These are phyloP conservation scores for Fusarium compactum DNA, from an alignment of 2,329 filamentous ascomycete species.

Conservation along the genomic window DNA sequence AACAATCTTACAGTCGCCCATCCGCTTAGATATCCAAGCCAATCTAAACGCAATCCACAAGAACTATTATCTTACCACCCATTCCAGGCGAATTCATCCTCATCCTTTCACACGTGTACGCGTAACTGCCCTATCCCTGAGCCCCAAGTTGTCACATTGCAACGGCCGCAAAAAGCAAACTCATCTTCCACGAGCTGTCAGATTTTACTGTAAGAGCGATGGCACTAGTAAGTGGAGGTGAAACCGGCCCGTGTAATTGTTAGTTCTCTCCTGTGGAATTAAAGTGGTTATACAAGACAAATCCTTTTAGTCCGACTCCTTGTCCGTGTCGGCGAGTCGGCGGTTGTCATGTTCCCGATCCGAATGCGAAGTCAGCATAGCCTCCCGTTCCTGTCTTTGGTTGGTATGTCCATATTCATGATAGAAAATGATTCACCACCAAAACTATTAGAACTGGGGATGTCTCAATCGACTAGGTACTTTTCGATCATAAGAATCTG, in stretches of 20 bases:
- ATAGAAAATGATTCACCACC: not conserved
- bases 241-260: not conserved
- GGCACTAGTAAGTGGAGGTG: not conserved
- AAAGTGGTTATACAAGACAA: not conserved
- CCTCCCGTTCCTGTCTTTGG: not conserved
- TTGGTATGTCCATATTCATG: not conserved
- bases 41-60: not conserved
- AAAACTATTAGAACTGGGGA: rapidly evolving
- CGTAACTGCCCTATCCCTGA: not conserved
- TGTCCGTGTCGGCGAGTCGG: not conserved
- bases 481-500: not conserved
- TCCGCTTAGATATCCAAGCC: not conserved
- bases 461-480: not conserved
- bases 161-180: not conserved
- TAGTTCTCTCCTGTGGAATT: not conserved
- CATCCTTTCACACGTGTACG: constrained; percentile 12
- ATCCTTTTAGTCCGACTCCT: constrained; percentile 8
- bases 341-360: not conserved
- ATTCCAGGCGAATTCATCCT: not conserved
- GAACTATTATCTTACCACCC: constrained; percentile 31
- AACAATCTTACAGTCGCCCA: not conserved
- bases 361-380: not conserved
- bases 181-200: constrained; percentile 4
- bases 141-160: not conserved
- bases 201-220: constrained; percentile 1